phyloP scores from a whole-genome alignment of 2,329 filamentous ascomycete genomes.

The Fusarium bactridioides region DNA sequence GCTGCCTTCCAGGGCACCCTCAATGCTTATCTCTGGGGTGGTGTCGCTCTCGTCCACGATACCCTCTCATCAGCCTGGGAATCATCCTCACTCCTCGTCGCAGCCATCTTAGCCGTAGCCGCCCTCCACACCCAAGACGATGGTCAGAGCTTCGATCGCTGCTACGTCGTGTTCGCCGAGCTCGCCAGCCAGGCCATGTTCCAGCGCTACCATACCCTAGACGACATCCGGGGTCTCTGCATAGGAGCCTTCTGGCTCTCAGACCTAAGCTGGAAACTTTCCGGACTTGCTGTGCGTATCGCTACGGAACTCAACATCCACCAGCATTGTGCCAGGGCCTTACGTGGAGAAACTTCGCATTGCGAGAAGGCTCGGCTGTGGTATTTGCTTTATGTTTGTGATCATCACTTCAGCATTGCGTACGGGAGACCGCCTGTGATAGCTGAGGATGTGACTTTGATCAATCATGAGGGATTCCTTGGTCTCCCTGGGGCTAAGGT shows the following conservation, averaged over 20 bases:
- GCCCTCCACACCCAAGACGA: neutral
- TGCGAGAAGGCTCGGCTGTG: neutral
- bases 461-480: neutral
- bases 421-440: neutral
- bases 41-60: neutral
- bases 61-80: neutral
- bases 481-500: neutral
- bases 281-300: neutral
- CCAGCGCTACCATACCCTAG: neutral
- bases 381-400: neutral
- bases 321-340: neutral
- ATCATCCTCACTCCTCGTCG: neutral
- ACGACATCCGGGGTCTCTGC: neutral
- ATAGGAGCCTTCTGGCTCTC: neutral
- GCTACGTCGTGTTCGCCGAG: neutral
- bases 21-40: neutral
- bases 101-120: neutral
- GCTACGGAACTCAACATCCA: neutral
- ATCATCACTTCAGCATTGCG: neutral
- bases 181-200: neutral
- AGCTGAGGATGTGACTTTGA: neutral
- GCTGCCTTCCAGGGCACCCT: neutral
- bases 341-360: fast-evolving
- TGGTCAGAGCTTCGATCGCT: neutral
- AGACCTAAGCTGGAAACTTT: neutral